A percentile compares a stretch with the other conserved stretches of the same genome.
Conservation (phyloP, 192 early-diverging fungal genomes). For the Dissophora globulifera region DNA sequence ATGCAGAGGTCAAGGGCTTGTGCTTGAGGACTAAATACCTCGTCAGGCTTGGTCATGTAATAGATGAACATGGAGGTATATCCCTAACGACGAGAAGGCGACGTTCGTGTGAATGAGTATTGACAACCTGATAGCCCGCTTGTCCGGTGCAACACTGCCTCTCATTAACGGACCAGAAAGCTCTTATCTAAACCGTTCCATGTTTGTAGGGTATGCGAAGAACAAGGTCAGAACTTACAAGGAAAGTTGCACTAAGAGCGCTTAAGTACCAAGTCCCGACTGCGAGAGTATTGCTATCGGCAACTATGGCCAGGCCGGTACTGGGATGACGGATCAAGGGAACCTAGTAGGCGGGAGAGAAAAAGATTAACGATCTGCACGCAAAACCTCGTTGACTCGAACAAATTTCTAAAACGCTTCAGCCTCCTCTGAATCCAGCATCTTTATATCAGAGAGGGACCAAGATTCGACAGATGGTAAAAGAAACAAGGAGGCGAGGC, state of each 20-base stretch:
- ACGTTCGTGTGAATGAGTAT: not conserved
- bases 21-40: slow-evolving; percentile 28
- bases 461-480: slow-evolving; percentile 2
- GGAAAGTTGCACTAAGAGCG: slow-evolving; percentile 26
- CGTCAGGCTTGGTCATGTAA: slow-evolving; percentile 31
- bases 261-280: slow-evolving; percentile 49
- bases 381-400: no score
- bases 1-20: slow-evolving; percentile 44
- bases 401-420: no score
- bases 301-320: slow-evolving; percentile 35
- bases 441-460: slow-evolving; percentile 2
- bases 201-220: no score
- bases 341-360: slow-evolving; percentile 11
- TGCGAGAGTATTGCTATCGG: slow-evolving; percentile 47
- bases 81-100: slow-evolving; percentile 8
- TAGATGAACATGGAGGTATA: slow-evolving; percentile 39
- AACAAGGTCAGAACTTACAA: slow-evolving; percentile 17
- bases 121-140: no score
- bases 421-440: no score
- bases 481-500: no score
- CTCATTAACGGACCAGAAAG: no score
- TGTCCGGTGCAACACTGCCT: no score
- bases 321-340: slow-evolving; percentile 46
- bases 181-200: no score
- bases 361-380: no score